These are phyloP conservation scores for Pseudozyma sp. DNA, from an alignment of 1,284 basidiomycete species.

Conservation along the genomic window DNA sequence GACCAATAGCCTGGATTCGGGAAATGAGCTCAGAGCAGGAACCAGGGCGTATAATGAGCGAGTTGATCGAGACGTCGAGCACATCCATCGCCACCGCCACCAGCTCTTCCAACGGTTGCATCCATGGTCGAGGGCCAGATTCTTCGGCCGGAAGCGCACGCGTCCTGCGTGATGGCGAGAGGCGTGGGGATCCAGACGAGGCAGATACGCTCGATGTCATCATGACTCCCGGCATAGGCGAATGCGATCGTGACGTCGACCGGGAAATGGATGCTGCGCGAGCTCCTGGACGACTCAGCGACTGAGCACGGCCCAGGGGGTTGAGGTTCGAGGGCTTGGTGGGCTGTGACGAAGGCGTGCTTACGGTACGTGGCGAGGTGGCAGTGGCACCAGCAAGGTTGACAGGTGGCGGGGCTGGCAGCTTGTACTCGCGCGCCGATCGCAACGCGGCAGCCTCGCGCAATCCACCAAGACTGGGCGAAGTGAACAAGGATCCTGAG, in stretches of 20 bases:
- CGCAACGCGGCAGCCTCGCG: slow-evolving; percentile 37
- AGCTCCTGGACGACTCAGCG: slow-evolving; percentile 31
- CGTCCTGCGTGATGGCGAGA: slow-evolving; percentile 55
- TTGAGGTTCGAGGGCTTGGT: slow-evolving; percentile 45
- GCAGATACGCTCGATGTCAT: slow-evolving; percentile 57
- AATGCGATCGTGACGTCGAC: slow-evolving; percentile 92
- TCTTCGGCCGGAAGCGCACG: slow-evolving; percentile 55
- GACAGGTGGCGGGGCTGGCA: slow-evolving; percentile 51
- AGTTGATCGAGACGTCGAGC: slow-evolving; percentile 85
- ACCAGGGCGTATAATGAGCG: slow-evolving; percentile 86
- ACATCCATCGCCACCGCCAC: slow-evolving; percentile 95
- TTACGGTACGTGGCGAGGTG: slow-evolving; percentile 30
- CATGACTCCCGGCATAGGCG: slow-evolving; percentile 78
- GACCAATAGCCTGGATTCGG: slow-evolving; percentile 88
- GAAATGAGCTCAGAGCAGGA: slow-evolving; percentile 87
- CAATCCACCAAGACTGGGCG: slow-evolving; percentile 37
- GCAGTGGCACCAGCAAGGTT: slow-evolving; percentile 34
- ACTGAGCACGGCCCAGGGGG: slow-evolving; percentile 45
- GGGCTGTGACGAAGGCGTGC: slow-evolving; percentile 31
- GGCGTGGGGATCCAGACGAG: slow-evolving; percentile 53
- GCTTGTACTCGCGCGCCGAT: slow-evolving; percentile 48
- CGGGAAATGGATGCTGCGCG: slow-evolving; percentile 80
- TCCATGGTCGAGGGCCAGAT: slow-evolving; percentile 66
- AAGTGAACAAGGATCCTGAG: slow-evolving; percentile 32
- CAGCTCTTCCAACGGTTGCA: slow-evolving; percentile 89